Percentiles rank a stretch among this genome's conserved stretches.
Conservation (phyloP, 768 basidiomycete genomes). For the Russula dissimulans region DNA sequence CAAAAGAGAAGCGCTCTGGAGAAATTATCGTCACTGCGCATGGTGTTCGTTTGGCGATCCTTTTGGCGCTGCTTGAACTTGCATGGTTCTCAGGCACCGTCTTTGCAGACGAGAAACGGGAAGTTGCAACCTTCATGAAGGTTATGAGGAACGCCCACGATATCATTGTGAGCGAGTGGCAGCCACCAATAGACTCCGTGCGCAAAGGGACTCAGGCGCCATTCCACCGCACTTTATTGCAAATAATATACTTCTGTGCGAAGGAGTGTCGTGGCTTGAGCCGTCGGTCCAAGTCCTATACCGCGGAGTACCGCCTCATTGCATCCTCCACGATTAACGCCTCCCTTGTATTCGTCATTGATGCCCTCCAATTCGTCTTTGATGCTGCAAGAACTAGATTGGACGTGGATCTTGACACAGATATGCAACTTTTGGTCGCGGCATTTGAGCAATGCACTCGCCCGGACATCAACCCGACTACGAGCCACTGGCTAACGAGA, state of each 20-base stretch:
- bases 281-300: slow-evolving; percentile 40
- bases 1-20: slow-evolving; percentile 60
- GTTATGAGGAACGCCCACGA: slow-evolving; percentile 52
- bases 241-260: slow-evolving; percentile 70
- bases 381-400: slow-evolving; percentile 47
- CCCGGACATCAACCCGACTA: slow-evolving; percentile 56
- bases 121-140: slow-evolving; percentile 50
- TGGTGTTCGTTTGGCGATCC: slow-evolving; percentile 58
- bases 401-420: slow-evolving; percentile 62
- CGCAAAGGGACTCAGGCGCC: slow-evolving; percentile 51
- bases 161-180: slow-evolving; percentile 64
- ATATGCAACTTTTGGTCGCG: slow-evolving; percentile 72
- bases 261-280: slow-evolving; percentile 49
- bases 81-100: slow-evolving; percentile 63
- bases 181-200: slow-evolving; percentile 65
- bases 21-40: slow-evolving; percentile 84
- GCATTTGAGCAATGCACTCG: slow-evolving; percentile 78
- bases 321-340: slow-evolving; percentile 54
- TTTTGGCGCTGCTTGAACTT: slow-evolving; percentile 71
- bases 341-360: slow-evolving; percentile 55
- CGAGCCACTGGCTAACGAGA: slow-evolving; percentile 66
- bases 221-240: slow-evolving; percentile 74
- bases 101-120: slow-evolving; percentile 31
- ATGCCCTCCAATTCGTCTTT: slow-evolving; percentile 56
- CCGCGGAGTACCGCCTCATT: slow-evolving; percentile 51